Evolutionary conservation across 2,329 filamentous ascomycete species (phyloP).

Genomic region (Rhynchosporium graminicola): DNA sequence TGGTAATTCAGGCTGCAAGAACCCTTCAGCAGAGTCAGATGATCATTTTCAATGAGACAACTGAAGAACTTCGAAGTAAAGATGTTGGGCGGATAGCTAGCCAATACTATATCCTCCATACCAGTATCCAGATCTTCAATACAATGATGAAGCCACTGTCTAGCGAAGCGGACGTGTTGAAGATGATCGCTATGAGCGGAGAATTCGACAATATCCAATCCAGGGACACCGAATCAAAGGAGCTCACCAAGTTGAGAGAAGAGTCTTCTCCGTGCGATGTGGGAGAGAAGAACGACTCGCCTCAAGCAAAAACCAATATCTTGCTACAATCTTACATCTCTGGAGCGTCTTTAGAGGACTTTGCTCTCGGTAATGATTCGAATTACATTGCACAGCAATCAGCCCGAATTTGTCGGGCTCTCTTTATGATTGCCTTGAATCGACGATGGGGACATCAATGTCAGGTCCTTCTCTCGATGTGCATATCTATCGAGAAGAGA

Average conservation of each 20-base stretch:
- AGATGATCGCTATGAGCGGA: slow-evolving; percentile 96
- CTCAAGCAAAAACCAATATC: slow-evolving; percentile 94
- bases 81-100: slow-evolving; percentile 96
- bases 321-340: slow-evolving; percentile 94
- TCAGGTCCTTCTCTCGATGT: slow-evolving; percentile 83
- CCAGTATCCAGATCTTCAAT: slow-evolving; percentile 95
- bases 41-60: slow-evolving; percentile 97
- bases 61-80: slow-evolving; percentile 89
- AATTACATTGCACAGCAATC: slow-evolving; percentile 96
- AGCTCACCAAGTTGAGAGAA: slow-evolving; percentile 73
- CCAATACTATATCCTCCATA: slow-evolving; percentile 93
- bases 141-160: slow-evolving; percentile 84
- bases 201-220: slow-evolving; percentile 98
- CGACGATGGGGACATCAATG: slow-evolving; percentile 96
- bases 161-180: slow-evolving; percentile 87
- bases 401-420: slow-evolving; percentile 85
- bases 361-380: slow-evolving; percentile 86
- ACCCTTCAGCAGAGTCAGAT: slow-evolving; percentile 93
- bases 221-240: slow-evolving; percentile 84
- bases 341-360: slow-evolving; percentile 83
- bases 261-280: slow-evolving; percentile 75
- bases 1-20: slow-evolving; percentile 85
- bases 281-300: slow-evolving; percentile 65
- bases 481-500: slow-evolving; percentile 95
- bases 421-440: slow-evolving; percentile 98